These are phyloP conservation scores for Neopestalotiopsis sp. DNA, from an alignment of 2,329 filamentous ascomycete species.

Conservation along the genomic window DNA sequence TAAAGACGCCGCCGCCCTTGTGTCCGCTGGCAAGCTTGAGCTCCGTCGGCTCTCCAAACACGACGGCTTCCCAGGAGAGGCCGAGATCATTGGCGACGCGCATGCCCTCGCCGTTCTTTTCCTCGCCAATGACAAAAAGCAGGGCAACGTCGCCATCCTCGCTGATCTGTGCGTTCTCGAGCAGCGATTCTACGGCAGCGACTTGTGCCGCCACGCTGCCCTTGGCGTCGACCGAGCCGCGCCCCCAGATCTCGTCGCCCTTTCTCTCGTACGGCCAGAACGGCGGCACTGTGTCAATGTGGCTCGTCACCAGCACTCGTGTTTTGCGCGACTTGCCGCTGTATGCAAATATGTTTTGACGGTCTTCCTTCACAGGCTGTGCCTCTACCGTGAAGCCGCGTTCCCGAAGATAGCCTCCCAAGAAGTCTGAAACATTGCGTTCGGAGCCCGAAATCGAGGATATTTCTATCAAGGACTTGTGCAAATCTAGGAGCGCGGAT, in stretches of 20 bases:
- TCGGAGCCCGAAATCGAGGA: slow-evolving; percentile 1
- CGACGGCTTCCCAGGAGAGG: slow-evolving; percentile 63
- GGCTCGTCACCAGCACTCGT: slow-evolving; percentile 60
- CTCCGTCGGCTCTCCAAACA: slow-evolving; percentile 79
- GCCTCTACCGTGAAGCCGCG: slow-evolving; percentile 14
- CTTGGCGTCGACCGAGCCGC: slow-evolving; percentile 20
- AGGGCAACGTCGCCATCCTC: slow-evolving; percentile 48
- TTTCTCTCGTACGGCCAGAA: slow-evolving; percentile 42
- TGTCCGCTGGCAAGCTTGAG: slow-evolving; percentile 73
- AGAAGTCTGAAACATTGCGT: slow-evolving; percentile 2
- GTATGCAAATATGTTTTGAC: slow-evolving; percentile 69
- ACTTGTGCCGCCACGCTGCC: slow-evolving; percentile 58
- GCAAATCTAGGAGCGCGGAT: slow-evolving; percentile 4
- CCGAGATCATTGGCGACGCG: slow-evolving; percentile 49
- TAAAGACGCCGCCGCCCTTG: slow-evolving; percentile 69
- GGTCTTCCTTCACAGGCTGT: slow-evolving; percentile 1
- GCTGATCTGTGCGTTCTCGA: slow-evolving; percentile 34
- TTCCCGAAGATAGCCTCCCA: slow-evolving; percentile 10
- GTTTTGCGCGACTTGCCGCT: slow-evolving; percentile 52
- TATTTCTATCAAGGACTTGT: slow-evolving; percentile 13
- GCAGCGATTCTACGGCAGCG: slow-evolving; percentile 52
- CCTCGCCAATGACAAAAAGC: slow-evolving; percentile 70
- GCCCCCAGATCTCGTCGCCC: slow-evolving; percentile 18
- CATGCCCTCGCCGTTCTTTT: slow-evolving; percentile 73
- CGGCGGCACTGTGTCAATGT: slow-evolving; percentile 69